phyloP scores from a whole-genome alignment of 352 stramenopile species.

The Pythium apleroticum region DNA sequence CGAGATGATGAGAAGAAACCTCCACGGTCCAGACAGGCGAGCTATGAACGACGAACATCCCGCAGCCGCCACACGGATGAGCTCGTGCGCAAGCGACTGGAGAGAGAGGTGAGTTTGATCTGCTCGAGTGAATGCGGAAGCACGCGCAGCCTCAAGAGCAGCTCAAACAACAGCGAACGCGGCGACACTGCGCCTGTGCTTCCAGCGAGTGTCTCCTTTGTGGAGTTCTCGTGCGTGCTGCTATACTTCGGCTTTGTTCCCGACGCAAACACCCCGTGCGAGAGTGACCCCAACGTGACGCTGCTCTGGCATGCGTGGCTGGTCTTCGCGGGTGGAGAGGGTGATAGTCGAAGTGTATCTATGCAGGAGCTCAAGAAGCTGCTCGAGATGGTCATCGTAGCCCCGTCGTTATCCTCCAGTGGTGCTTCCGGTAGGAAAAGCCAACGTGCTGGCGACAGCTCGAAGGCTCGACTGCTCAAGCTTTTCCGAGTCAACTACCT shows the following conservation, averaged over 20 bases:
- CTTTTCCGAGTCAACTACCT: conserved; percentile 45
- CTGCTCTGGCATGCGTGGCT: conserved; percentile 58
- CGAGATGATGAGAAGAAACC: conserved; percentile 13
- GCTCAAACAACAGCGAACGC: background rate
- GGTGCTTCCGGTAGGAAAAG: background rate
- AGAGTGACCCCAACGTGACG: conserved; percentile 33
- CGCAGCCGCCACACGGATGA: conserved; percentile 30
- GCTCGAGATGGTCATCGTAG: conserved; percentile 28
- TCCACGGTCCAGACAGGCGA: background rate
- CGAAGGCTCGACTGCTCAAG: conserved; percentile 21
- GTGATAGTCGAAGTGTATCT: conserved; percentile 9
- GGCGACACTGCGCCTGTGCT: background rate
- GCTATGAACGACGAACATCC: too few species aligned
- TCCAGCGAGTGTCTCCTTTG: conserved; percentile 22
- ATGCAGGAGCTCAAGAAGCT: conserved; percentile 27
- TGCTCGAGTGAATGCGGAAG: conserved; percentile 17
- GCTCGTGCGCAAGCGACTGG: conserved; percentile 43
- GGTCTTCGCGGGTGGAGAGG: conserved; percentile 24
- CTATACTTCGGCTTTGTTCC: conserved; percentile 60
- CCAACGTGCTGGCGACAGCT: background rate
- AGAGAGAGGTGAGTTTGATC: conserved; percentile 32
- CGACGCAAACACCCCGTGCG: conserved; percentile 37
- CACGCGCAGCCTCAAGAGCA: background rate
- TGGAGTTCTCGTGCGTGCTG: conserved; percentile 60
- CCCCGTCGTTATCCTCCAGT: background rate